A percentile compares a stretch with the other conserved stretches of the same genome.
Conservation (phyloP, 2,329 filamentous ascomycete species). For the Sclerotinia nivalis region DNA sequence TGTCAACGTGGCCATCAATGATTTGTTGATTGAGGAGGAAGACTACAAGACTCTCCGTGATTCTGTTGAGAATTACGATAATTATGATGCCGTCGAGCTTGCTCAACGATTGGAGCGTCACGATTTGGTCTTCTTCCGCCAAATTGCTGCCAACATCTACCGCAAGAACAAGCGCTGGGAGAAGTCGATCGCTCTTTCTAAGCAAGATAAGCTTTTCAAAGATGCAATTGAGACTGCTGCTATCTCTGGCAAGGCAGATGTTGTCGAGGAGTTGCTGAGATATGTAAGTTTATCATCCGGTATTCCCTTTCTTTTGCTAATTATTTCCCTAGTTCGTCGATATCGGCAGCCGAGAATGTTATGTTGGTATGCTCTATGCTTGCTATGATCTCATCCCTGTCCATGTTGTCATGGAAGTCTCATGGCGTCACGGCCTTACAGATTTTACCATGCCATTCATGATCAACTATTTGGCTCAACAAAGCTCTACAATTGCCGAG, state of each 20-base stretch:
- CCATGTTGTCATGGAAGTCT: constrained; percentile 90
- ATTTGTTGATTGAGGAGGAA: constrained; percentile 96
- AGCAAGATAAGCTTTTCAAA: constrained; percentile 99
- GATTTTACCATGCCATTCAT: constrained; percentile 99
- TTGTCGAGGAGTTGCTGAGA: constrained; percentile 92
- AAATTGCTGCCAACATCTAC: constrained; percentile 97
- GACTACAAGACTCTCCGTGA: constrained; percentile 98
- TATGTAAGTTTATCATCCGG: constrained; percentile 72
- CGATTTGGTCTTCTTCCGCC: constrained; percentile 97
- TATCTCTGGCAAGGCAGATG: constrained; percentile 83
- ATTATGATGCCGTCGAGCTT: constrained; percentile 93
- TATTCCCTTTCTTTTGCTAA: constrained; percentile 35
- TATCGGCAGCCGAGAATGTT: constrained; percentile 98
- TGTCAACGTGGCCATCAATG: constrained; percentile 97
- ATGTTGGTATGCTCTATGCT: constrained; percentile 98
- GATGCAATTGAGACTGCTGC: constrained; percentile 98
- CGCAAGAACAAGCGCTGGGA: constrained; percentile 99
- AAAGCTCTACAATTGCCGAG: constrained; percentile 78
- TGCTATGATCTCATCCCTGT: constrained; percentile 97
- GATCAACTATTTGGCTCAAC: constrained; percentile 96
- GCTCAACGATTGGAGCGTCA: constrained; percentile 94
- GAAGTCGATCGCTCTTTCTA: constrained; percentile 95
- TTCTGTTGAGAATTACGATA: constrained; percentile 98
- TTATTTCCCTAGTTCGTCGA: constrained; percentile 77
- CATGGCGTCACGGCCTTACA: constrained; percentile 90